A percentile compares a stretch with the other conserved stretches of the same genome.
phyloP scores from a whole-genome alignment of 176 grass and related monocot species.

The Eleusine indica region DNA sequence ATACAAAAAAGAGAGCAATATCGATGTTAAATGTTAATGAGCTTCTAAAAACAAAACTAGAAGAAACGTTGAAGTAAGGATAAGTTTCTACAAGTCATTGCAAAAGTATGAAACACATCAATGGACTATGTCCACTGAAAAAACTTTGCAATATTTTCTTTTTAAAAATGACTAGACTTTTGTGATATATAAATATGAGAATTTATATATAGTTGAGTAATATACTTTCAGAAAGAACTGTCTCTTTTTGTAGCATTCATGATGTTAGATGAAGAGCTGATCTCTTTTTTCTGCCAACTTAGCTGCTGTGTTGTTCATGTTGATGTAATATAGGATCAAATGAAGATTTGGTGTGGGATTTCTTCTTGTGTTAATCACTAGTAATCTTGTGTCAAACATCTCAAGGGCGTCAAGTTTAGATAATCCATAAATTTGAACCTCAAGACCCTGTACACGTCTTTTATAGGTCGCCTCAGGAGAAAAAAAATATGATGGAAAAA shows the following conservation, averaged over 20 bases:
- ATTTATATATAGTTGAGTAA: background rate
- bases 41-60: background rate
- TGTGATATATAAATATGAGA: conserved; percentile 1
- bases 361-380: conserved; percentile 18
- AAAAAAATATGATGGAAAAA: no score
- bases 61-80: background rate
- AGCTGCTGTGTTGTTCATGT: background rate
- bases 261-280: background rate
- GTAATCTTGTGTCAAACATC: background rate
- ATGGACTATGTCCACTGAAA: background rate
- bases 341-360: background rate
- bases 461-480: background rate
- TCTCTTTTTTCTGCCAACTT: conserved; percentile 1
- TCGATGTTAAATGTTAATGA: background rate
- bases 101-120: background rate
- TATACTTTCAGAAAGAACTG: background rate
- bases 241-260: background rate
- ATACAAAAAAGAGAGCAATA: conserved; percentile 10
- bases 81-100: background rate
- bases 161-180: background rate
- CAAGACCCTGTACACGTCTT: background rate
- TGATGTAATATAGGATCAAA: conserved; percentile 14
- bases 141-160: background rate
- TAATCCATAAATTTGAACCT: conserved; percentile 12
- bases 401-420: background rate